Percentiles rank a stretch among this genome's conserved stretches.
phyloP scores from a whole-genome alignment of 805 yeast species.

The Komagataella pseudopastoris region DNA sequence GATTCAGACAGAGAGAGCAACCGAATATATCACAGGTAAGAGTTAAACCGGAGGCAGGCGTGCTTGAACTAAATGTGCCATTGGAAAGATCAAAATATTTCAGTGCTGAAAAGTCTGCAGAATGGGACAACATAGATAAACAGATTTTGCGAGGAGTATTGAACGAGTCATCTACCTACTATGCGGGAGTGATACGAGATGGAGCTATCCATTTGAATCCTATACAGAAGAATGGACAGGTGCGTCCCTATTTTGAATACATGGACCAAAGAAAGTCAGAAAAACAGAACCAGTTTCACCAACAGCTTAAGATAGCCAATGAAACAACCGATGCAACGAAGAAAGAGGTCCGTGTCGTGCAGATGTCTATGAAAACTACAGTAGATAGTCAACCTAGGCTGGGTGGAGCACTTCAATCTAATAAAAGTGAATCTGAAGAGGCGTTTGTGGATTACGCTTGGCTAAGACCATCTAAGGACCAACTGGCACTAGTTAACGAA shows the following conservation, averaged over 20 bases:
- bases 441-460: conserved; percentile 26
- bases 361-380: conserved; percentile 59
- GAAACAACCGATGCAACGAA: conserved; percentile 23
- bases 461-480: conserved; percentile 21
- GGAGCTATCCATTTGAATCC: conserved; percentile 52
- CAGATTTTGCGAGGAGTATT: conserved; percentile 68
- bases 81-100: conserved; percentile 54
- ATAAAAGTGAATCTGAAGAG: conserved; percentile 53
- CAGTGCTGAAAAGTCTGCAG: conserved; percentile 46
- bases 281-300: conserved; percentile 21
- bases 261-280: conserved; percentile 36
- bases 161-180: conserved; percentile 36
- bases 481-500: conserved; percentile 12
- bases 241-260: conserved; percentile 73
- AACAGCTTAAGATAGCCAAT: conserved; percentile 22
- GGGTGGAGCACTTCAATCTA: conserved; percentile 59
- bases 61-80: conserved; percentile 68
- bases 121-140: conserved; percentile 46
- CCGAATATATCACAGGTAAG: conserved; percentile 26
- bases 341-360: conserved; percentile 46
- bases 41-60: conserved; percentile 46
- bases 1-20: conserved; percentile 23
- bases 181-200: conserved; percentile 22
- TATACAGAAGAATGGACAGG: conserved; percentile 54
- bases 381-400: conserved; percentile 45